phyloP scores from a whole-genome alignment of 331 rosid species.

The Malus hybrid region DNA sequence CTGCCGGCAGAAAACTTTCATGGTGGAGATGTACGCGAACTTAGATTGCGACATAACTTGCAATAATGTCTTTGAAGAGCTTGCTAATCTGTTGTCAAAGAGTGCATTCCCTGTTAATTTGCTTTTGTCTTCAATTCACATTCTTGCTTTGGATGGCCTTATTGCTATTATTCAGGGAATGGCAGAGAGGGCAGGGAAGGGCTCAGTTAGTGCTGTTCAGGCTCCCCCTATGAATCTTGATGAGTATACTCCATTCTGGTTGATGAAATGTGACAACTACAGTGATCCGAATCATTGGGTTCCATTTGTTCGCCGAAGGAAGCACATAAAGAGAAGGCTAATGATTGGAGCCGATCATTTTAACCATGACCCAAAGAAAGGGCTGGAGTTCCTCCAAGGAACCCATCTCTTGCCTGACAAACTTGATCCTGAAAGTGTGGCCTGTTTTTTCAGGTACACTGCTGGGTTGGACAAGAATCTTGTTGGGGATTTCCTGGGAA shows the following conservation, averaged over 20 bases:
- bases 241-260: slow-evolving; percentile 93
- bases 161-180: slow-evolving; percentile 93
- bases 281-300: slow-evolving; percentile 81
- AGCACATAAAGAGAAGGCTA: slow-evolving; percentile 75
- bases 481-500: slow-evolving; percentile 90
- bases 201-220: slow-evolving; percentile 39
- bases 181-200: slow-evolving; percentile 78
- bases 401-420: slow-evolving; percentile 85
- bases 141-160: slow-evolving; percentile 98
- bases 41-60: slow-evolving; percentile 94
- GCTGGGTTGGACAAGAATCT: slow-evolving; percentile 95
- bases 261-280: slow-evolving; percentile 73
- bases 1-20: slow-evolving; percentile 83
- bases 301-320: slow-evolving; percentile 70
- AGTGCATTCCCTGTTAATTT: slow-evolving; percentile 96
- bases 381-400: slow-evolving; percentile 93
- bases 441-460: slow-evolving; percentile 82
- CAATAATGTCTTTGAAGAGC: slow-evolving; percentile 84
- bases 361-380: slow-evolving; percentile 90
- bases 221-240: slow-evolving; percentile 45
- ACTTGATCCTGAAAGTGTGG: slow-evolving; percentile 94
- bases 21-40: slow-evolving; percentile 95
- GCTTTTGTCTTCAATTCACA: slow-evolving; percentile 76
- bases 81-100: slow-evolving; percentile 86
- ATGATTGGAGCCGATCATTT: slow-evolving; percentile 96